Evolutionary conservation across 2,329 filamentous ascomycete genomes (phyloP), one percentile per base, ranked within the genome.

Genomic region (Raffaelea ambrosiae): DNA sequence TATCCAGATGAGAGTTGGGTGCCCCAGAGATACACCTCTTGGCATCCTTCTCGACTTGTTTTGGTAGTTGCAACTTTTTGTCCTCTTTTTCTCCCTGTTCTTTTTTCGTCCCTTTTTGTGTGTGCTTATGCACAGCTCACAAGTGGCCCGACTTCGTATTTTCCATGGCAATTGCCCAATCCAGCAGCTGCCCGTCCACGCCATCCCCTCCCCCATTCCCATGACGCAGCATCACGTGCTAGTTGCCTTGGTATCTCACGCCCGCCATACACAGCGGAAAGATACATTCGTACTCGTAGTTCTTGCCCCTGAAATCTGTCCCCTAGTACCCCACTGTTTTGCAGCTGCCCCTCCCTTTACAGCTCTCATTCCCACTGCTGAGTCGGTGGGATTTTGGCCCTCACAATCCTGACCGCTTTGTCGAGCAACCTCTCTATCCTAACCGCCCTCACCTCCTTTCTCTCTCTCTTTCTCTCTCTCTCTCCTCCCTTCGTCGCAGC

Each of bases 141-240:
- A n/a, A n/a, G n/a, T n/a, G n/a, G n/a, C n/a, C n/a, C n/a, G n/a
- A n/a, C n/a, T n/a, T n/a, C n/a, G n/a, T n/a, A n/a, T n/a, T n/a
- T 7, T 13, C 26, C 26, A 13, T 29, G 26, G 26, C 26, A 13
- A 7, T 13, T 29, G 7, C 26, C 26, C 26, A 7, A 29, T 29
- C 7, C 26, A 29, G 7, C n/a, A n/a, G n/a, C n/a, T n/a, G n/a
- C n/a, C n/a, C n/a, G n/a, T n/a, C n/a, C n/a, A n/a, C 26, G 26
- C 26, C 7, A 29, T 29, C 7, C 26, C 26, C 26, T 13, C 13
- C 7, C 11, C 3, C 5, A 3, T 10, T 4, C 1, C 16, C 38
- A 48, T 48, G 49, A 44, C 46, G 49, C 40, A 40, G 46, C 49
- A 41, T 51, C 49, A 51, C 49, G 49, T 51, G 49, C 47, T 7